Evolutionary conservation across 768 basidiomycete species (phyloP), one percentile per base, ranked within the genome.

Genomic region (Suillus fuscotomentosus): DNA sequence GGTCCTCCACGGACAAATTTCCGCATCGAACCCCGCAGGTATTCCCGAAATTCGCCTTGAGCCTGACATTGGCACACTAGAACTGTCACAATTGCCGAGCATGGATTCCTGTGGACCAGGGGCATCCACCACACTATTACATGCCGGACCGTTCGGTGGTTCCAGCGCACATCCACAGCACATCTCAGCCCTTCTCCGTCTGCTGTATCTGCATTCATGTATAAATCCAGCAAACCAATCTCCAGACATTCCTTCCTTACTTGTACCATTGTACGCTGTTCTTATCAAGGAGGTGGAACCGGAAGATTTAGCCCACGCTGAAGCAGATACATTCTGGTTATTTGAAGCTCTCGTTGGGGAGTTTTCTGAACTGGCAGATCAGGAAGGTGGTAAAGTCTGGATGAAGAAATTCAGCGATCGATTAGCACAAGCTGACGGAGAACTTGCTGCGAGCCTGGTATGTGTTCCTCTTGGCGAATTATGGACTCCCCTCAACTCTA

Each of bases 261-360:
- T 93, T 13, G 81, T 92, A 17, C 89, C 90, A 0, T 70, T 93
- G 27, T 92, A 91, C 72, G 81, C 82, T 9, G 84, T 84, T 0
- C 76, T 92, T 57, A 75, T 78, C 20, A 83, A 85, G 70, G 91
- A 92, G 70, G 79, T 86, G 1, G 83, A 90, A 20, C 74, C 81
- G 0, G 82, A 85, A 61, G 88, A 90, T 50, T 72, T 84, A 11
- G 80, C 83, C 0, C 90, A 92, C 72, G 83, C 82, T 5, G 92
- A 94, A 73, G 91, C 92, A 2, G 92, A 94, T 69, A 83, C 88
- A 0, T 94, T 94, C 72, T 94, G 91, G 92, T 70, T 92, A 5
- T 89, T 93, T 62, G 90, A 92, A 72, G 83, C 86, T 0, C 80
- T 93, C 68, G 77, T 92, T 0, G 86, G 87, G 34, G 91, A 93